Base-by-base conservation (phyloP, 169 alveolate genomes). In the Plasmodium ovale region DNA sequence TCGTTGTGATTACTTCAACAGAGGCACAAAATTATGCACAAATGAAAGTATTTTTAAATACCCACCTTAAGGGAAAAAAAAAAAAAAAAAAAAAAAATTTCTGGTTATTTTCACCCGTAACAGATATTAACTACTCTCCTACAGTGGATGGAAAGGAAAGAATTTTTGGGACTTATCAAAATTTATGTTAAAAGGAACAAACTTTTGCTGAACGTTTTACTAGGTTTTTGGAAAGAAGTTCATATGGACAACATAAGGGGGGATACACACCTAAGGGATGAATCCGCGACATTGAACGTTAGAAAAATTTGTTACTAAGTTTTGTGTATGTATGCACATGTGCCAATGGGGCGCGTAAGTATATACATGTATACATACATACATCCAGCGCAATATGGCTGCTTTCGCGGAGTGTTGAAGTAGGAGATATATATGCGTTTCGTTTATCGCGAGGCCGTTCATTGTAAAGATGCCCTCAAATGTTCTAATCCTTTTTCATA, bases 171-270 rank as follows among this genome's bases (percentile, higher is more conserved):
- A 7, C 9, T 21, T 23, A 23, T 77, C 37, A 60, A 27, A 33
- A 60, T 23, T 31, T 54, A 77, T 35, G 23, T 64, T 53, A 59
- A 44, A n/a, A 62, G 33, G 31, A 77, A 77, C 47, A 77, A 77
- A 44, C 44, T 25, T 23, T 47, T 77, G 27, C 54, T 77, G 23
- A 29, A 59, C n/a, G 27, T 44, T 77, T 44, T 77, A 53, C 42
- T 77, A 9, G 68, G 54, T 29, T 21, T 60, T 16, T 77, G 88
- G 88, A 51, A 21, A 19, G 79, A 42, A 23, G 27, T 68, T 27
- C 64, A 68, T 14, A 47, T 14, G 2, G 9, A 5, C 10, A 5
- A 6, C 16, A 47, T 4, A 47, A 47, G 16, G 16, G 2, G 19
- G 56, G 16, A 47, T 47, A 6, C 56, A 47, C 16, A 21, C 25